Evolutionary conservation across 495 filamentous ascomycete genomes (phyloP).

Genomic region (Penicillium lagena): DNA sequence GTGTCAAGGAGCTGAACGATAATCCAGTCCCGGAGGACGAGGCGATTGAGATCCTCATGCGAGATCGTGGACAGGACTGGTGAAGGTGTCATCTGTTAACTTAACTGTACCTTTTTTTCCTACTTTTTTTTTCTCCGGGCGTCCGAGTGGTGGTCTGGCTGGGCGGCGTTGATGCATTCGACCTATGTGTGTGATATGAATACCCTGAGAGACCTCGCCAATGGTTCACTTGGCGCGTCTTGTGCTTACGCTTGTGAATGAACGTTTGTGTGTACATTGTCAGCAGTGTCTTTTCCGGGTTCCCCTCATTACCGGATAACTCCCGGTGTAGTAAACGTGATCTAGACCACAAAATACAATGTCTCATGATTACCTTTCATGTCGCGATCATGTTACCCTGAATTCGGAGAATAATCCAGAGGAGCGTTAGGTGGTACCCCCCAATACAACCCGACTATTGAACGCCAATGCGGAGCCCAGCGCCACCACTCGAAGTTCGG

Average conservation of each 20-base stretch:
- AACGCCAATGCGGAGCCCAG: too few relatives aligned
- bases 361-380: too few relatives aligned
- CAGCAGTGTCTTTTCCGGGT: not conserved
- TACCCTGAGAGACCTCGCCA: constrained; percentile 9
- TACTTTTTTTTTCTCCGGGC: constrained; percentile 10
- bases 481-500: too few relatives aligned
- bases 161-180: constrained; percentile 14
- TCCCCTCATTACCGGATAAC: too few relatives aligned
- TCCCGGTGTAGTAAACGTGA: too few relatives aligned
- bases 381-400: too few relatives aligned
- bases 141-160: constrained; percentile 10
- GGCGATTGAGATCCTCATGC: constrained; percentile 43
- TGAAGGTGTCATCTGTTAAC: not conserved
- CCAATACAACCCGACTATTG: too few relatives aligned
- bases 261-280: not conserved
- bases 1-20: constrained; percentile 43
- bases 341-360: too few relatives aligned
- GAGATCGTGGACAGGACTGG: constrained; percentile 44
- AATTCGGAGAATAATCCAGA: too few relatives aligned
- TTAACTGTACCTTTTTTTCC: constrained; percentile 2
- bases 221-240: not conserved
- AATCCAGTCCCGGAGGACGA: constrained; percentile 42
- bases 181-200: constrained; percentile 12
- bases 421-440: too few relatives aligned
- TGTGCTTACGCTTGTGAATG: constrained; percentile 6